Evolutionary conservation across 2,329 filamentous ascomycete genomes (phyloP).

Genomic region (Fusarium piperis): DNA sequence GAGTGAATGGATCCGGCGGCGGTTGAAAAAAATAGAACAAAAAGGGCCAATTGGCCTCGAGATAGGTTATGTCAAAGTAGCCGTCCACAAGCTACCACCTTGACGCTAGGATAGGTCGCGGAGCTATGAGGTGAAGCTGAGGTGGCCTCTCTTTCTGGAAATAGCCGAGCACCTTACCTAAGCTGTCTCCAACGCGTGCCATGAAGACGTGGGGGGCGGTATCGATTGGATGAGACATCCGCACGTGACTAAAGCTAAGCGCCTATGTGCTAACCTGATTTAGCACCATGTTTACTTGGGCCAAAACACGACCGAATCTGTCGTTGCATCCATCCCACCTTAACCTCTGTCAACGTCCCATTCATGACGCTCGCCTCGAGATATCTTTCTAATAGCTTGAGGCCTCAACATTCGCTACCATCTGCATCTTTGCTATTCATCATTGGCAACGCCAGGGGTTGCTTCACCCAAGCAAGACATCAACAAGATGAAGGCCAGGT

Average conservation of each 20-base stretch:
- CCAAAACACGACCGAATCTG: constrained; percentile 40
- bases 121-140: constrained; percentile 46
- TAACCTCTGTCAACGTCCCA: constrained; percentile 12
- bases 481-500: constrained; percentile 40
- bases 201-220: background rate
- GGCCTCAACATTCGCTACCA: background rate
- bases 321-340: constrained; percentile 27
- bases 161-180: constrained; percentile 34
- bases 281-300: constrained; percentile 46
- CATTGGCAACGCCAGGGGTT: background rate
- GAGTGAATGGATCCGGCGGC: background rate
- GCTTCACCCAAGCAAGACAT: background rate
- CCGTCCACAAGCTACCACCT: constrained; percentile 26
- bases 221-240: constrained; percentile 1
- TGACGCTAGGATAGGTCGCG: constrained; percentile 6
- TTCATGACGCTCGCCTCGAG: constrained; percentile 10
- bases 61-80: constrained; percentile 9
- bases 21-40: background rate
- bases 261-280: constrained; percentile 33
- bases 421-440: background rate
- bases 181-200: constrained; percentile 11
- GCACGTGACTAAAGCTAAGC: constrained; percentile 23
- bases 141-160: constrained; percentile 46
- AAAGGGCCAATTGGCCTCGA: constrained; percentile 40
- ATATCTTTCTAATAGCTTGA: constrained; percentile 6